Conservation (phyloP, 805 yeast species). For the Clavispora fructus region DNA sequence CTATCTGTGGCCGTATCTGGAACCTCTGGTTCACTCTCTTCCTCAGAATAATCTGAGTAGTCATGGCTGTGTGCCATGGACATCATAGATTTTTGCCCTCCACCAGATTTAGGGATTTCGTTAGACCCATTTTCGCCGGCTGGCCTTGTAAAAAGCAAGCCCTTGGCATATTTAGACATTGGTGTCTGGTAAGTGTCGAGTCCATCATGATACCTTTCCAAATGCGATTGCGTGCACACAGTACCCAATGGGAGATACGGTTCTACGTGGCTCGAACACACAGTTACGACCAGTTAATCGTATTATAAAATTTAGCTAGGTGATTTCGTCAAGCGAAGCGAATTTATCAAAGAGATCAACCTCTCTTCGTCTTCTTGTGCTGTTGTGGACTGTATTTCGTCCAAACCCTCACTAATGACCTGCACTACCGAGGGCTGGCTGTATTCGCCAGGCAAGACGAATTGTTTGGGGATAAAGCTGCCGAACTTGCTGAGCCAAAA, state of each 20-base stretch:
- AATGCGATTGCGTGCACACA: not conserved
- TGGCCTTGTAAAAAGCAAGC: slow-evolving; percentile 1
- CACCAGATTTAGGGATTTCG: not conserved
- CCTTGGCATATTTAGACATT: slow-evolving; percentile 1
- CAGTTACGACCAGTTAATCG: no score
- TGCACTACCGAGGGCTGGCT: slow-evolving; percentile 35
- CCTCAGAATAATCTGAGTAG: not conserved
- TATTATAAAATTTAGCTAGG: not conserved
- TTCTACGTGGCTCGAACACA: no score
- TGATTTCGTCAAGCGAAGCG: not conserved
- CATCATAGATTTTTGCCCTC: not conserved
- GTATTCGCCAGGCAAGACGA: slow-evolving; percentile 33
- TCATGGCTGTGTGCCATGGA: slow-evolving; percentile 2
- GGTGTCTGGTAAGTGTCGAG: not conserved
- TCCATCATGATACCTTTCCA: not conserved
- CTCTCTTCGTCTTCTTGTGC: slow-evolving; percentile 7
- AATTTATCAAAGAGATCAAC: slow-evolving; percentile 7
- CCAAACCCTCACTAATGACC: slow-evolving; percentile 39
- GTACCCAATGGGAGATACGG: not conserved
- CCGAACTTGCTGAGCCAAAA: slow-evolving; percentile 36
- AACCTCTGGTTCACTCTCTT: not conserved
- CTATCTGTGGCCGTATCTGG: not conserved
- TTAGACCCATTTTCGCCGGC: not conserved
- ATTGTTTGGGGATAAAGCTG: slow-evolving; percentile 35
- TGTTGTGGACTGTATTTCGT: slow-evolving; percentile 12